Conservation (phyloP, 2,329 filamentous ascomycete species). For the Fusarium decemcellulare region DNA sequence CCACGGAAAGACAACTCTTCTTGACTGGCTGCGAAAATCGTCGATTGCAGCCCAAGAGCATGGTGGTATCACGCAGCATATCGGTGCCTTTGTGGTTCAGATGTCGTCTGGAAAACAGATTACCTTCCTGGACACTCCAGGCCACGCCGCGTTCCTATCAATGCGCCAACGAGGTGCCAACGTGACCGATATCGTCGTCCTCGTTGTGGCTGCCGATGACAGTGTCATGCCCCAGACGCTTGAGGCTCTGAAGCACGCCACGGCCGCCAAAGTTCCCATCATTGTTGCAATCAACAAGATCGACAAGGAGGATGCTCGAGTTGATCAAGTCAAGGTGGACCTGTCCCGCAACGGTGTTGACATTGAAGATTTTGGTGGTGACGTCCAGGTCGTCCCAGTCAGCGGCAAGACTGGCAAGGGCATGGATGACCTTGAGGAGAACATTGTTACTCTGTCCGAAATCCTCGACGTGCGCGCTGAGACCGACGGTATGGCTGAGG, state of each 20-base stretch:
- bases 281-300: constrained; percentile 99
- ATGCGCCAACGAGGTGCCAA: constrained; percentile 97
- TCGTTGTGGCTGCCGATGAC: constrained; percentile 97
- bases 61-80: constrained; percentile 98
- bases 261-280: constrained; percentile 88
- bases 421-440: constrained; percentile 94
- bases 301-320: constrained; percentile 86
- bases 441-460: constrained; percentile 87
- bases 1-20: constrained; percentile 96
- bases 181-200: constrained; percentile 95
- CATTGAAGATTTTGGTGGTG: constrained; percentile 95
- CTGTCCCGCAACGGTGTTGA: constrained; percentile 87
- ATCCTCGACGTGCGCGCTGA: constrained; percentile 92
- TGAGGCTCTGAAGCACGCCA: constrained; percentile 95
- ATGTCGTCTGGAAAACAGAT: constrained; percentile 91
- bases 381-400: constrained; percentile 91
- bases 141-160: constrained; percentile 93
- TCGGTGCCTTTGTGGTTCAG: constrained; percentile 94
- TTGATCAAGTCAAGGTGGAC: constrained; percentile 90
- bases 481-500: constrained; percentile 82
- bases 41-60: constrained; percentile 93
- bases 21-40: constrained; percentile 94
- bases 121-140: constrained; percentile 97
- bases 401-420: constrained; percentile 95
- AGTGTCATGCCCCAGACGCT: constrained; percentile 98